phyloP scores from a whole-genome alignment of 345 rosid genomes.

The Aegle marmelos region DNA sequence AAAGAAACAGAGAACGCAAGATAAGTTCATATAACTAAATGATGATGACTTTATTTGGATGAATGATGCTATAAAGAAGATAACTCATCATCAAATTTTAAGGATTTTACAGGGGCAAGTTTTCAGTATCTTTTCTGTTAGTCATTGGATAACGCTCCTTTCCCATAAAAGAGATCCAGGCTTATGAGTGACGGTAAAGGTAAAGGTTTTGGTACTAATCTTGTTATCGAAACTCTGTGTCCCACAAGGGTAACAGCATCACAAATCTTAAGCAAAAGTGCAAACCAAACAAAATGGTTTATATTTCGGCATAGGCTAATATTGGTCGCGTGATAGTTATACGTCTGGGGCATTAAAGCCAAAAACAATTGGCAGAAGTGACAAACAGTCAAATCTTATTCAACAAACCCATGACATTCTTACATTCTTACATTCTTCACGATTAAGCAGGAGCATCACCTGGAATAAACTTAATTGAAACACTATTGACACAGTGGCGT shows the following conservation, averaged over 20 bases:
- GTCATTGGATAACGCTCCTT: background rate
- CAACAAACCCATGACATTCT: background rate
- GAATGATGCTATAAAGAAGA: background rate
- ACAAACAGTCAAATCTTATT: background rate
- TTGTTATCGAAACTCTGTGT: background rate
- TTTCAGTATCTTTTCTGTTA: background rate
- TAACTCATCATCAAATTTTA: background rate
- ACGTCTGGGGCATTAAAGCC: background rate
- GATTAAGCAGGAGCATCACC: conserved; percentile 33
- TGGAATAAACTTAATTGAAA: conserved; percentile 59
- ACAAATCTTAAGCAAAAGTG: background rate
- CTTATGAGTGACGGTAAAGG: background rate
- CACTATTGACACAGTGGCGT: conserved; percentile 75
- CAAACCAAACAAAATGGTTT: background rate
- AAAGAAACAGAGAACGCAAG: background rate
- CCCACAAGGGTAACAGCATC: background rate
- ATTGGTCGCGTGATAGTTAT: background rate
- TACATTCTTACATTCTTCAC: background rate
- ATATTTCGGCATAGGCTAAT: background rate
- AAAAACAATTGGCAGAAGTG: background rate
- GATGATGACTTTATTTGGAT: background rate
- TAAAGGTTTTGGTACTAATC: background rate
- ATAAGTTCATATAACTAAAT: background rate
- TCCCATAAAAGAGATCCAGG: background rate
- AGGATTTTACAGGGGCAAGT: background rate